Base-by-base conservation (phyloP, 768 basidiomycete species). In the Sporobolomyces roseus region DNA sequence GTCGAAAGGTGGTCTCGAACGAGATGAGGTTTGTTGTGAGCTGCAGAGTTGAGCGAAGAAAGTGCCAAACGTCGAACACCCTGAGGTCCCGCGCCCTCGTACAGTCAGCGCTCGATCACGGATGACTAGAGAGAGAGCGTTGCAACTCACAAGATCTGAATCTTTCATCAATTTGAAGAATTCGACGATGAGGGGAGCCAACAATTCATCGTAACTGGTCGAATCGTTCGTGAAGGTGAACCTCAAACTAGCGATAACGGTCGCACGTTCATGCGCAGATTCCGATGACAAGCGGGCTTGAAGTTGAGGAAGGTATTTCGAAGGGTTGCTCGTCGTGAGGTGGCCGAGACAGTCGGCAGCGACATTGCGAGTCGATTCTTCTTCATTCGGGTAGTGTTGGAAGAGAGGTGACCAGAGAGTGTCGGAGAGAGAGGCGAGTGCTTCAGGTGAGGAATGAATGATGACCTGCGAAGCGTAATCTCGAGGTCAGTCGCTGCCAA, bases 291-390 rank as follows among this genome's bases (percentile, higher is more conserved):
- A 61, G 21, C 74, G 72, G 6, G 66, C 90, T 75, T 97, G 93
- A 14, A 99, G 85, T 75, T 96, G 91, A 3, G 92, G 91, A 23
- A 98, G 82, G 78, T 94, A 99, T 74, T 86, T 87, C 0, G 87
- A 86, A 6, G 96, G 93, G 65, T 93, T 89, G 1, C 91, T 89
- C 0, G 90, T 90, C 0, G 93, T 93, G 35, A 99, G 82, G 79
- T 97, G 96, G 38, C 96, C 96, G 23, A 99, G 84, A 77, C 93
- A 97, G 4, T 94, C 93, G 52, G 96, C 93, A 30, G 93, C 91
- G 43, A 97, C 91, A 76, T 96, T 97, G 56, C 93, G 83, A 1
- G 91, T 89, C 12, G 88, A 89, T 79, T 97, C 94, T 69, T 94
- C 94, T 21, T 79, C 78, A 16, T 75, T 59, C 67, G 90, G 88